Conservation (phyloP, 164 flowering plant genomes). For the Aristolochia californica region DNA sequence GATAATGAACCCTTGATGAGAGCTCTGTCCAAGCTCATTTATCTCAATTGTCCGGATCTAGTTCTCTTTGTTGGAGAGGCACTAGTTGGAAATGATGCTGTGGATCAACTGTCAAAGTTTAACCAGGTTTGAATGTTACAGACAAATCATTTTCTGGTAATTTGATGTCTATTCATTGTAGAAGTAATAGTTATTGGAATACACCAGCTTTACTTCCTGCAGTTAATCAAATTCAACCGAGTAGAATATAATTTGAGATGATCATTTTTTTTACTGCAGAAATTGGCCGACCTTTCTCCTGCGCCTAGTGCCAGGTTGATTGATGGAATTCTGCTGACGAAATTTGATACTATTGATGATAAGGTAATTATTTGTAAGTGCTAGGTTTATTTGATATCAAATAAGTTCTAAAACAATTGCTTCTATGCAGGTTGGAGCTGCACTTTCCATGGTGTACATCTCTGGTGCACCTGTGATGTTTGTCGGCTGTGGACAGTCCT, state of each 20-base stretch:
- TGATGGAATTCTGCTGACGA: slow-evolving; percentile 92
- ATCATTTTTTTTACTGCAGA: slow-evolving; percentile 39
- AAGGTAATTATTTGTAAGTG: slow-evolving; percentile 41
- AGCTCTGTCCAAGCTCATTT: slow-evolving; percentile 83
- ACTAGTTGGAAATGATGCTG: slow-evolving; percentile 96
- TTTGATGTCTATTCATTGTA: not conserved
- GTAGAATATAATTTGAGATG: not conserved
- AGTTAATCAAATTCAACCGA: too few species aligned
- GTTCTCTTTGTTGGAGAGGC: slow-evolving; percentile 98
- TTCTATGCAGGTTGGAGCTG: slow-evolving; percentile 82
- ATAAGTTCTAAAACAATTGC: not conserved
- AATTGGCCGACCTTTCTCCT: slow-evolving; percentile 73
- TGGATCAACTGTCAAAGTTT: slow-evolving; percentile 89
- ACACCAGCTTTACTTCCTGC: too few species aligned
- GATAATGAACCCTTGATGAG: slow-evolving; percentile 98
- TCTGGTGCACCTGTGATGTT: slow-evolving; percentile 99
- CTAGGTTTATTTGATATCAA: not conserved
- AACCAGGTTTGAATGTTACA: slow-evolving; percentile 53
- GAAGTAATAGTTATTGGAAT: too few species aligned
- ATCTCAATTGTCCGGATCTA: slow-evolving; percentile 83
- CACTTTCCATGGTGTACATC: slow-evolving; percentile 91
- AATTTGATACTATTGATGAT: slow-evolving; percentile 94
- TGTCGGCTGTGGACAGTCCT: slow-evolving; percentile 96
- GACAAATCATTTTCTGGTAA: too few species aligned
- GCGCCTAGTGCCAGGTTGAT: slow-evolving; percentile 66